phyloP scores from a whole-genome alignment of 345 rosid genomes.

The Mallotus nudiflorus region DNA sequence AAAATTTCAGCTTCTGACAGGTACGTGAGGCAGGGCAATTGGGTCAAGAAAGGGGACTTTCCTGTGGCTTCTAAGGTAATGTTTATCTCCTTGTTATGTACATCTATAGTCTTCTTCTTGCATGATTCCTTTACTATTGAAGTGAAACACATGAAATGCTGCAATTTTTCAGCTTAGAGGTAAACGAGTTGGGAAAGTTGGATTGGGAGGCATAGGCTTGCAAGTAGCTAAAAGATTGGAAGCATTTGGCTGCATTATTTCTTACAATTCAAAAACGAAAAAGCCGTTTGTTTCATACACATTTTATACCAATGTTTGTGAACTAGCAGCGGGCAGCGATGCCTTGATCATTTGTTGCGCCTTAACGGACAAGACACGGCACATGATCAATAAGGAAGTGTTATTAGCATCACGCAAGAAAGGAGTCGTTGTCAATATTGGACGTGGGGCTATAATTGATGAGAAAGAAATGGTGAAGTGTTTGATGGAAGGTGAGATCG shows the following conservation, averaged over 20 bases:
- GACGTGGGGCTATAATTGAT: constrained; percentile 19
- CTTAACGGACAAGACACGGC: constrained; percentile 20
- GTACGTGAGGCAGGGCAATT: constrained; percentile 42
- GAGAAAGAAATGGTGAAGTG: constrained; percentile 25
- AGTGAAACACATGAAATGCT: neutral
- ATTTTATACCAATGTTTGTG: constrained; percentile 10
- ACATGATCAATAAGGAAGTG: constrained; percentile 23
- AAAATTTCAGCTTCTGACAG: constrained; percentile 51
- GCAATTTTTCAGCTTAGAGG: constrained; percentile 19
- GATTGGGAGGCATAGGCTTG: constrained; percentile 23
- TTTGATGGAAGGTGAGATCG: constrained; percentile 29
- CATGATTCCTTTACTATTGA: no score
- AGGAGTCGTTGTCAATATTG: constrained; percentile 25
- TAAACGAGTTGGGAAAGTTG: constrained; percentile 25
- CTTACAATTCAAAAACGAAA: constrained; percentile 25
- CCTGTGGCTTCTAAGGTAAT: constrained; percentile 50
- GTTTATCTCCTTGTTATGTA: no score
- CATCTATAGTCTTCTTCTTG: no score
- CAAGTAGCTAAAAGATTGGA: constrained; percentile 20
- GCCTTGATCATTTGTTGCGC: constrained; percentile 28
- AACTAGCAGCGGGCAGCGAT: constrained; percentile 15
- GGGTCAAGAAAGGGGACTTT: constrained; percentile 39
- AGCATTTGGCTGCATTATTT: constrained; percentile 19
- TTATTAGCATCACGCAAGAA: constrained; percentile 20
- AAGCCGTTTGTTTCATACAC: constrained; percentile 18